Conservation (phyloP, 768 basidiomycete species). For the Tubosaeta brunneosetosa region DNA sequence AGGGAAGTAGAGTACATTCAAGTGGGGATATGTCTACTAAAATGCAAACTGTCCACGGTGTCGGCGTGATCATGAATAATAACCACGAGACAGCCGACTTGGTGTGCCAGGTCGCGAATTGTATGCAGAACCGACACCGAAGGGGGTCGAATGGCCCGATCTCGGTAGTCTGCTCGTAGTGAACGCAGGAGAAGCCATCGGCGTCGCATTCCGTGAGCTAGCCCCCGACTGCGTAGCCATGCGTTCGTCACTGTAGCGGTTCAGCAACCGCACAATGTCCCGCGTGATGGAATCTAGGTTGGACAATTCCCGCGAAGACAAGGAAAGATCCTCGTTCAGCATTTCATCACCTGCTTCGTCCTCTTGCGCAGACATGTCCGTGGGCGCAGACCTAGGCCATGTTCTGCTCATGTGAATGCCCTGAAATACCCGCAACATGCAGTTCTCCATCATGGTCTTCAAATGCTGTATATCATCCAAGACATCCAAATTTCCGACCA, state of each 20-base stretch:
- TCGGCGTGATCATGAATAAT: conserved; percentile 24
- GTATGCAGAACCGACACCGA: conserved; percentile 38
- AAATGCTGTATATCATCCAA: conserved; percentile 81
- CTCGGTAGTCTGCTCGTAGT: conserved; percentile 35
- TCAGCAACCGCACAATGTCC: conserved; percentile 69
- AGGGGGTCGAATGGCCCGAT: conserved; percentile 62
- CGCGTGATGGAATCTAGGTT: conserved; percentile 73
- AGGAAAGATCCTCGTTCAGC: conserved; percentile 40
- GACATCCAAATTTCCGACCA: conserved; percentile 66
- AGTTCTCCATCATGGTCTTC: conserved; percentile 73
- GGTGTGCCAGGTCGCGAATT: conserved; percentile 64
- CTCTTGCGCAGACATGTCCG: conserved; percentile 35
- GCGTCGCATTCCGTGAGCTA: conserved; percentile 65
- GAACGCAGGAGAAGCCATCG: conserved; percentile 49
- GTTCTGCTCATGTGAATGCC: conserved; percentile 54
- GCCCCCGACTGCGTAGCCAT: conserved; percentile 50
- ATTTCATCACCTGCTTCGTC: conserved; percentile 57
- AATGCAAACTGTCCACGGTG: conserved; percentile 4
- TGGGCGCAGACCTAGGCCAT: conserved; percentile 26
- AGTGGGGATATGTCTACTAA: conserved; percentile 6
- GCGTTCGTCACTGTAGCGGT: conserved; percentile 66
- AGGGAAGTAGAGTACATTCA: conserved; percentile 18
- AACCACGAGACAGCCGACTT: conserved; percentile 45
- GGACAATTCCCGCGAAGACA: conserved; percentile 64
- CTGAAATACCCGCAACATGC: conserved; percentile 87